Evolutionary conservation across 495 filamentous ascomycete genomes (phyloP), one percentile per base, ranked within the genome.

Genomic region (Lasiosphaeris hirsuta): DNA sequence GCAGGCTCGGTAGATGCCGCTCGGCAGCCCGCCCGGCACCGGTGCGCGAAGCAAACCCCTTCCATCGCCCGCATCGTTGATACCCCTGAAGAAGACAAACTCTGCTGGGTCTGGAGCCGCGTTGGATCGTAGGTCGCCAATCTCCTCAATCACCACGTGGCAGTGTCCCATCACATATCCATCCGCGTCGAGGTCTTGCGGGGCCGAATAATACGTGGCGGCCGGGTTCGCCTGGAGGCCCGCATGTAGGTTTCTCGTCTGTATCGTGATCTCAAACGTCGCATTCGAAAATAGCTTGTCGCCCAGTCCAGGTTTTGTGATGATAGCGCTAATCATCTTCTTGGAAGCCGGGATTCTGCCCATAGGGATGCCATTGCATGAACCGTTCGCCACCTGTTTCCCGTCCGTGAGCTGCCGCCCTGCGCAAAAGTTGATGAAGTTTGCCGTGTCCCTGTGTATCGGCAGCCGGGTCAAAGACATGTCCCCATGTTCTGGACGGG

Each of bases 261-360:
- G 78, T n/a, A 86, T 67, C 15, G 61, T 51, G 56, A 86, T 72
- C 11, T 70, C 71, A 73, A 86, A 84, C 33, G 70, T 66, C 13
- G 62, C 65, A 58, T 81, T 69, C 2, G 75, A 56, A 13, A 66
- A 43, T n/a, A 83, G 51, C 19, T 66, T 66, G 35, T 65, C 62
- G 15, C 72, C 76, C 0, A 72, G 55, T 13, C 62, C 38, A 0
- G 84, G 84, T 51, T 55, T 65, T 15, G 70, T 70, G 62, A 86
- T 80, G 55, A 85, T 76, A 18, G 80, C 71, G 4, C 83, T 83
- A 52, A 84, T 73, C 84, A 86, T 86, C 36, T 79, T 75, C 43
- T 40, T 68, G 34, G 69, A 68, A 15, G 78, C 67, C 2, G 84
- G 84, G 57, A 86, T 84, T 57, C 83, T 74, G 39, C 84, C 84